Evolutionary conservation across 306 rosid species (phyloP).

Genomic region (Quercus glauca): DNA sequence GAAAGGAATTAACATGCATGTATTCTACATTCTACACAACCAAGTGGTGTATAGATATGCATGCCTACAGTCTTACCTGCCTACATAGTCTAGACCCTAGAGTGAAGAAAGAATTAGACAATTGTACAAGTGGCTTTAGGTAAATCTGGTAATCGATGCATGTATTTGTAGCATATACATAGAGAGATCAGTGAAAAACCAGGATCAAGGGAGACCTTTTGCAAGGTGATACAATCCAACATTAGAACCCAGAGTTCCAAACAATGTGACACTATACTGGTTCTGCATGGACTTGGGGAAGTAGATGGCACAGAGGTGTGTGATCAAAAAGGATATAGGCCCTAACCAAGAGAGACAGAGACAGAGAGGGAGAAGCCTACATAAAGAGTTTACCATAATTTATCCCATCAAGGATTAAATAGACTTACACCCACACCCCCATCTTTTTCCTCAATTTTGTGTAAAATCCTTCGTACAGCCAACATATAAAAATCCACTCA

Average conservation of each 20-base stretch:
- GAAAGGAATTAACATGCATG: neutral
- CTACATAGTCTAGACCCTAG: neutral
- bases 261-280: neutral
- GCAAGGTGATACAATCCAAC: neutral
- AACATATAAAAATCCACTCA: neutral
- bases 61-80: neutral
- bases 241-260: neutral
- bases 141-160: neutral
- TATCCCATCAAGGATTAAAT: neutral
- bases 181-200: neutral
- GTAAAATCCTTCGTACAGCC: neutral
- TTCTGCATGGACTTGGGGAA: too few relatives aligned
- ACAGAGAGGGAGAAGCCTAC: neutral
- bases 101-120: slow-evolving; percentile 10
- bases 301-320: neutral
- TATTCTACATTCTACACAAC: slow-evolving; percentile 1
- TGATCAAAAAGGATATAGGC: neutral
- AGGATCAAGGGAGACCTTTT: neutral
- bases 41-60: neutral
- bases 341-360: neutral
- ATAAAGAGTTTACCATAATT: neutral
- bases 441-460: neutral
- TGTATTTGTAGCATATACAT: neutral
- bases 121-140: neutral
- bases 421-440: neutral